Base-by-base conservation (phyloP, 169 alveolate genomes). In the Pseudocohnilembus persalinus region DNA sequence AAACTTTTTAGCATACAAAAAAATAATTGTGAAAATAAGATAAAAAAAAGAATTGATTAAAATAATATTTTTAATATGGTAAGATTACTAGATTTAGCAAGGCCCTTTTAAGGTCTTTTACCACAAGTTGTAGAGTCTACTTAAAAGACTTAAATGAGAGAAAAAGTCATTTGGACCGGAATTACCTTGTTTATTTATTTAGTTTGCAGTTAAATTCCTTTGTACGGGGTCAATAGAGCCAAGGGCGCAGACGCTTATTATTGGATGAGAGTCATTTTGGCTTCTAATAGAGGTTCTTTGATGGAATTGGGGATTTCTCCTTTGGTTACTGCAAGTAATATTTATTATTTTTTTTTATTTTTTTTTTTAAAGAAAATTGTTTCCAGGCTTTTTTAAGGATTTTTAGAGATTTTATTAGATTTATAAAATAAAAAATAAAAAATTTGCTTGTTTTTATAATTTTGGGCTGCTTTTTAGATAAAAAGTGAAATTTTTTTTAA, bases 291-390 rank as follows among this genome's bases (percentile, higher is more conserved):
- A 88, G 93, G 93, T 25, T 86, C 95, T 30, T 78, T 91, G 33
- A 88, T 90, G 83, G 95, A 91, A 87, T 85, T 91, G 82, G 95
- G 95, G 34, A 91, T 88, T 49, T 83, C 92, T 33, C 95, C 95
- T 64, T 81, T 91, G 27, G 90, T 91, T 49, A 84, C 92, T 63
- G 81, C 93, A 31, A 80, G 90, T 68, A 49, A 49, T 49, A 11
- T 49, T 49, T 49, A 20, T 49, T 49, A 49, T 49, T n/a, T n/a
- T n/a, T n/a, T n/a, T n/a, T n/a, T n/a, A n/a, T n/a, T n/a, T n/a
- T n/a, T n/a, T n/a, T n/a, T n/a, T n/a, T n/a, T n/a, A n/a, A n/a
- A n/a, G n/a, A n/a, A n/a, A n/a, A n/a, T n/a, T n/a, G n/a, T n/a
- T n/a, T n/a, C n/a, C n/a, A n/a, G n/a, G n/a, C n/a, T n/a, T n/a